Evolutionary conservation across 257 asterid species (phyloP), one percentile per base, ranked within the genome.

Genomic region (Solanum boliviense): DNA sequence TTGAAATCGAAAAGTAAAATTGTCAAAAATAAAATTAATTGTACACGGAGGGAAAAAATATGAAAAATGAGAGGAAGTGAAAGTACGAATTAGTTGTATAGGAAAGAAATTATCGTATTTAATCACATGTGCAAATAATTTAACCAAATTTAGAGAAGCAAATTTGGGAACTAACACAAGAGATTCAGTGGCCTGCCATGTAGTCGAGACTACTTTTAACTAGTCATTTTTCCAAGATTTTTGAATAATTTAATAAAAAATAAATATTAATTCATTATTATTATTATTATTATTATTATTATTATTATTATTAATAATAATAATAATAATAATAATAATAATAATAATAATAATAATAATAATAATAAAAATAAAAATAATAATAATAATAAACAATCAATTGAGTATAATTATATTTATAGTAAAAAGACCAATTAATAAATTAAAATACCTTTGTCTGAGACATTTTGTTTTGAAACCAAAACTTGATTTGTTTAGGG

Each of bases 391-490:
- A 6, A 67, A 48, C 7, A 48, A 15, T 48, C 60, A 48, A 48
- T 48, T 48, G 18, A 15, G 21, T 48, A 48, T 48, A 15, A 13
- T 48, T 48, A 41, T 13, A 13, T 7, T 15, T 48, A 25, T 25
- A 27, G 1, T 13, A 39, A 41, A 15, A 25, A 0, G 25, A 15
- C 25, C 8, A 38, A 29, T 29, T 29, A 29, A n/a, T n/a, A 15
- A 41, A 27, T 13, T 68, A 68, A 68, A 44, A 79, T 44, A 93
- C 98, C 98, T 94, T 93, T 20, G 90, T 90, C 84, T 93, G 98
- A 65, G 94, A 90, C 84, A 95, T 89, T 87, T 93, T 94, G 71
- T 95, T 95, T 90, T 94, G 96, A 91, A 95, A 95, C 96, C 95
- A 95, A 87, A 89, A 94, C 78, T 93, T 92, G 32, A 95, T 91